Evolutionary conservation across 805 yeast species (phyloP).

Genomic region (Schwanniomyces pseudopolymorphus): DNA sequence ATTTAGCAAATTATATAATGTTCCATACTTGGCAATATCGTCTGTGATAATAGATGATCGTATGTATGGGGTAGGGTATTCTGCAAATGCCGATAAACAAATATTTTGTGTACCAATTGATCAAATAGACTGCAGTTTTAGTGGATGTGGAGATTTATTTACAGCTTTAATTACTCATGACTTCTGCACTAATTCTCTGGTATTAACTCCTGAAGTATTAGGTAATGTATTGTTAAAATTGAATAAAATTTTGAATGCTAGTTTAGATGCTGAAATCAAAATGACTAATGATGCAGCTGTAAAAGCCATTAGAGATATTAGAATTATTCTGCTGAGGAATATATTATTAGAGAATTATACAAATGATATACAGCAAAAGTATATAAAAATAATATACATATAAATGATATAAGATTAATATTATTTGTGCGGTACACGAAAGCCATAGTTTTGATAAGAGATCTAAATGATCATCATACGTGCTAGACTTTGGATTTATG

Average conservation of each 20-base stretch:
- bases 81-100: slow-evolving; percentile 4
- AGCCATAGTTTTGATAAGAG: neutral
- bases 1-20: slow-evolving; percentile 46
- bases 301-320: slow-evolving; percentile 31
- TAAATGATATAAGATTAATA: neutral
- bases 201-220: slow-evolving; percentile 24
- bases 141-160: slow-evolving; percentile 76
- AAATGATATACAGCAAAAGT: slow-evolving; percentile 8
- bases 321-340: slow-evolving; percentile 35
- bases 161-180: slow-evolving; percentile 58
- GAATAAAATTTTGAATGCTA: slow-evolving; percentile 26
- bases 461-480: neutral
- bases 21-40: slow-evolving; percentile 57
- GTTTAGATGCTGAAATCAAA: slow-evolving; percentile 23
- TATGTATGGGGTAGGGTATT: slow-evolving; percentile 43
- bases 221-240: slow-evolving; percentile 26
- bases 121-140: slow-evolving; percentile 58
- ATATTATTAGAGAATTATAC: slow-evolving; percentile 17
- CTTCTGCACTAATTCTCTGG: slow-evolving; percentile 26
- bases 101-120: slow-evolving; percentile 42
- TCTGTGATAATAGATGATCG: slow-evolving; percentile 44
- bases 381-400: neutral
- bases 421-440: neutral
- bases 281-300: slow-evolving; percentile 10
- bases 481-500: neutral